Conservation (phyloP, 2,329 filamentous ascomycete genomes). For the Diaporthe velutina region DNA sequence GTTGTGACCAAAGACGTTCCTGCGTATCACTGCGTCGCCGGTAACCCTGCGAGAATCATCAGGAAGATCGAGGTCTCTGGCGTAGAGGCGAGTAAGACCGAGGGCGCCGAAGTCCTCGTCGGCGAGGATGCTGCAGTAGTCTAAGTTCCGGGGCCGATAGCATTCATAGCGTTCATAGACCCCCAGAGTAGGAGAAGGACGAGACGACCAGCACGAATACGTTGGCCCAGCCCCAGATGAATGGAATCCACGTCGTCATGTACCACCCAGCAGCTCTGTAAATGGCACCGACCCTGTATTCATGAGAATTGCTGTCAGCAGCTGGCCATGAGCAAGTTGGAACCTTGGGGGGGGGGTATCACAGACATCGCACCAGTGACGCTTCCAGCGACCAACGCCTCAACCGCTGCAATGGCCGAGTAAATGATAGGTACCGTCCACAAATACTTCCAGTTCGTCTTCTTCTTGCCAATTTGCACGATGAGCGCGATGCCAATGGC, state of each 20-base stretch:
- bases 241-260: constrained; percentile 96
- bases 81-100: neutral
- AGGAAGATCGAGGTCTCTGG: constrained; percentile 53
- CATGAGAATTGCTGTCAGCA: constrained; percentile 32
- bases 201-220: constrained; percentile 86
- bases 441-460: constrained; percentile 69
- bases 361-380: constrained; percentile 84
- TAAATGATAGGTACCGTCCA: constrained; percentile 82
- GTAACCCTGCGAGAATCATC: constrained; percentile 75
- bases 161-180: constrained; percentile 67
- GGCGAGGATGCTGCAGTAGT: constrained; percentile 33
- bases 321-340: too few relatives aligned
- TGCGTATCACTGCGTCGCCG: constrained; percentile 72
- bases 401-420: constrained; percentile 76
- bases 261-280: constrained; percentile 86
- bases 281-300: constrained; percentile 78
- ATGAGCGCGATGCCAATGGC: constrained; percentile 79
- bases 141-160: neutral
- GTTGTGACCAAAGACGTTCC: constrained; percentile 86
- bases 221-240: constrained; percentile 89
- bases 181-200: constrained; percentile 93
- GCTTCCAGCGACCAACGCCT: constrained; percentile 84
- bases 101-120: constrained; percentile 27
- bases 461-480: constrained; percentile 74
- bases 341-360: too few relatives aligned